phyloP scores from a whole-genome alignment of 2,329 filamentous ascomycete genomes.

The Acephala macrosclerotiorum region DNA sequence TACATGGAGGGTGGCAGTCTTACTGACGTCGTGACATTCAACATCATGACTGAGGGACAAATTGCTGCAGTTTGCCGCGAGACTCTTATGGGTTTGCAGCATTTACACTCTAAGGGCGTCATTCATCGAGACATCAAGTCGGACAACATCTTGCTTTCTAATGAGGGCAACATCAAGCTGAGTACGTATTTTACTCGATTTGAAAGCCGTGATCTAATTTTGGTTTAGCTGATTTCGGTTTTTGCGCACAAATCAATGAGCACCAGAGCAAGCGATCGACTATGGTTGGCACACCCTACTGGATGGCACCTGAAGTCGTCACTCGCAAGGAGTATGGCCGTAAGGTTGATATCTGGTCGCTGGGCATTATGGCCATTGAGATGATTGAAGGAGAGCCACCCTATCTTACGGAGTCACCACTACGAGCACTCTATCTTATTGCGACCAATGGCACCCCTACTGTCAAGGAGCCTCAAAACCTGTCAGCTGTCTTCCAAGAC shows the following conservation, averaged over 20 bases:
- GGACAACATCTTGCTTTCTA: conserved; percentile 92
- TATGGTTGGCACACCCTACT: conserved; percentile 99
- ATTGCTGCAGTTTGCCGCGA: conserved; percentile 96
- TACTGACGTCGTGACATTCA: conserved; percentile 98
- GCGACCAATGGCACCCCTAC: conserved; percentile 94
- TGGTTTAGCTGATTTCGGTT: conserved; percentile 87
- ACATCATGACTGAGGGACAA: conserved; percentile 98
- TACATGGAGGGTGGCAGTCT: conserved; percentile 99
- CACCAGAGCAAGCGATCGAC: conserved; percentile 96
- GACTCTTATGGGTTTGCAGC: conserved; percentile 89
- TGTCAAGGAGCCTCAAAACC: conserved; percentile 89
- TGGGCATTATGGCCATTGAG: conserved; percentile 99
- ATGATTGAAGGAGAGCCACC: conserved; percentile 99
- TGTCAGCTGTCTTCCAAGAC: conserved; percentile 85
- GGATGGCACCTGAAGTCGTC: conserved; percentile 99
- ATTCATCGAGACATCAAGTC: conserved; percentile 99
- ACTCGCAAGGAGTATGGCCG: conserved; percentile 97
- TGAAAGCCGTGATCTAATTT: conserved; percentile 42
- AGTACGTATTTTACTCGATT: conserved; percentile 65
- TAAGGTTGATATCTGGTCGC: conserved; percentile 98
- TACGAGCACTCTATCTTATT: conserved; percentile 93
- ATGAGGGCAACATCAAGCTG: conserved; percentile 96
- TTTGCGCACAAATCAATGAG: conserved; percentile 98
- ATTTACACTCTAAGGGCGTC: conserved; percentile 95
- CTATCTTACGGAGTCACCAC: conserved; percentile 92